Evolutionary conservation across 2,329 filamentous ascomycete genomes (phyloP).

Genomic region (Arthroderma sp.): DNA sequence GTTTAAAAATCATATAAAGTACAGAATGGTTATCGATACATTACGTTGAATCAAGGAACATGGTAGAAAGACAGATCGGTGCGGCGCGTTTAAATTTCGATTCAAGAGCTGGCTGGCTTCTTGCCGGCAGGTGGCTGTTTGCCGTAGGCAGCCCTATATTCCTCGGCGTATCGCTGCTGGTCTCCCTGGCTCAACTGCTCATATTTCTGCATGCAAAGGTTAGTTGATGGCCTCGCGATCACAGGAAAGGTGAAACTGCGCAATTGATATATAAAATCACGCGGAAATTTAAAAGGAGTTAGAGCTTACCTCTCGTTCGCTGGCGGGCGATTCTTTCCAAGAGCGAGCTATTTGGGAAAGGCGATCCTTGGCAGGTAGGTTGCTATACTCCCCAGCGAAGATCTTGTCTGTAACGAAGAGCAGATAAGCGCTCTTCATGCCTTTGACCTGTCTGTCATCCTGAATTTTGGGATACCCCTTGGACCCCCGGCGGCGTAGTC

Average conservation of each 20-base stretch:
- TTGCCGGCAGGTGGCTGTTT: background rate
- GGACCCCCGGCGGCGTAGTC: conserved; percentile 16
- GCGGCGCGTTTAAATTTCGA: too few species aligned
- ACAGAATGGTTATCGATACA: too few species aligned
- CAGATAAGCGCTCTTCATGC: conserved; percentile 25
- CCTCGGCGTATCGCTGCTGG: conserved; percentile 13
- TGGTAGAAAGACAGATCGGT: too few species aligned
- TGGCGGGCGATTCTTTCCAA: conserved; percentile 24
- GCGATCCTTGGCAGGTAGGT: conserved; percentile 29
- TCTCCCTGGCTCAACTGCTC: conserved; percentile 12
- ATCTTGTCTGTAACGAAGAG: conserved; percentile 34
- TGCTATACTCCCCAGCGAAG: conserved; percentile 36
- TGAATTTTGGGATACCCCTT: conserved; percentile 23
- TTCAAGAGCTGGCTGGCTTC: too few species aligned
- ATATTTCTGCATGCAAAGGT: conserved; percentile 12
- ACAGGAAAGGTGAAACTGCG: background rate
- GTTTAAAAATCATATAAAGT: too few species aligned
- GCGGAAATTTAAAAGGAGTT: background rate
- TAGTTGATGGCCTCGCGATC: background rate
- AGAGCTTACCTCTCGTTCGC: conserved; percentile 16
- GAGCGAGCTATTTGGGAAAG: conserved; percentile 1
- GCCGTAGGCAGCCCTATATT: conserved; percentile 11
- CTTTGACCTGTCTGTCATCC: conserved; percentile 43
- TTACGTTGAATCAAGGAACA: too few species aligned
- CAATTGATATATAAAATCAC: background rate